phyloP scores from a whole-genome alignment of 768 basidiomycete genomes.

The Cyclocybe cylindracea region DNA sequence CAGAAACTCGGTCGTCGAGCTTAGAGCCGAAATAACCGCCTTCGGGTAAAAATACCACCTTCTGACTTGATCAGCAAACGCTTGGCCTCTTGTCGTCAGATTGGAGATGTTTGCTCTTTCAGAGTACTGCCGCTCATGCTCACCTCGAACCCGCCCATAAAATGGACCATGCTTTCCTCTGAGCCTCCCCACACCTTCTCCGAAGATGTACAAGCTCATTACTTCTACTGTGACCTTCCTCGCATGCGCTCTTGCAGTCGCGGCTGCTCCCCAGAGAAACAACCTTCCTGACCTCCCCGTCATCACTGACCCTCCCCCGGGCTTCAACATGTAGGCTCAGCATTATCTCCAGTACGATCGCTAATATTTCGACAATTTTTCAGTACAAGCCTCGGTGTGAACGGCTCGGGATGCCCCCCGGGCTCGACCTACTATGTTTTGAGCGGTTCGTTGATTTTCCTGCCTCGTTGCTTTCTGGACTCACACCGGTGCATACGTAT shows the following conservation, averaged over 20 bases:
- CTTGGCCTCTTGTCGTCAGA: too few species aligned
- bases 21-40: not conserved
- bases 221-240: conserved; percentile 5
- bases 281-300: conserved; percentile 4
- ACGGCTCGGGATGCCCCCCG: conserved; percentile 22
- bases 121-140: too few species aligned
- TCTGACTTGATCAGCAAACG: not conserved
- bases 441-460: conserved; percentile 7
- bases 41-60: not conserved
- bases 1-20: not conserved
- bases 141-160: conserved; percentile 1
- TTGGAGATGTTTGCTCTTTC: too few species aligned
- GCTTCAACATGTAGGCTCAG: conserved; percentile 21
- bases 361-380: not conserved
- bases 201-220: conserved; percentile 9
- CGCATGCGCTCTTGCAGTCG: conserved; percentile 3
- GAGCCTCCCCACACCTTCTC: conserved; percentile 3
- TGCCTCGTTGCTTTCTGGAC: not conserved
- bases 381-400: conserved; percentile 23
- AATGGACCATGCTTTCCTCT: not conserved
- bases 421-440: conserved; percentile 20
- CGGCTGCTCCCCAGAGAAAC: conserved; percentile 12
- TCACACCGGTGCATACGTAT: not conserved
- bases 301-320: conserved; percentile 19
- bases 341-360: not conserved